A percentile compares a stretch with the other conserved stretches of the same genome.
phyloP scores from a whole-genome alignment of 768 basidiomycete species.

The Xerocomus spinulosus region DNA sequence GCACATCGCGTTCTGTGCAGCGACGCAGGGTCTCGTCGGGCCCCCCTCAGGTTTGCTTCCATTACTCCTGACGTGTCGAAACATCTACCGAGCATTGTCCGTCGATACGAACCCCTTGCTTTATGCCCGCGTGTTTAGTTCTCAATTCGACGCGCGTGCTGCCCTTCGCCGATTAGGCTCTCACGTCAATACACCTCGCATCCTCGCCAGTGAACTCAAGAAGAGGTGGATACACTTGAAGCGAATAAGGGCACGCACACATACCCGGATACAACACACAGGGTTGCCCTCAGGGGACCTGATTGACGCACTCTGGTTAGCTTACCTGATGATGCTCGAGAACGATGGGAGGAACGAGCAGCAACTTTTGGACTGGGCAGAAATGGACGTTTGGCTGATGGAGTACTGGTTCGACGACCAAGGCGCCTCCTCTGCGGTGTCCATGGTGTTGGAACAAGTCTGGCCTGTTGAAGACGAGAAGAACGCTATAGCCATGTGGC shows the following conservation, averaged over 20 bases:
- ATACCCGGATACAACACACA: slow-evolving; percentile 14
- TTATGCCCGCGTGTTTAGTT: slow-evolving; percentile 64
- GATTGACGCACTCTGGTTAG: slow-evolving; percentile 53
- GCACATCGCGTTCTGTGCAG: slow-evolving; percentile 66
- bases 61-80: slow-evolving; percentile 49
- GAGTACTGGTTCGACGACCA: slow-evolving; percentile 60
- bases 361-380: slow-evolving; percentile 68
- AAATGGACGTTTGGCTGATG: slow-evolving; percentile 58
- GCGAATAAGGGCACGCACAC: slow-evolving; percentile 43
- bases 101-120: slow-evolving; percentile 56
- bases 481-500: slow-evolving; percentile 67
- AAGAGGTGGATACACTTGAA: slow-evolving; percentile 56
- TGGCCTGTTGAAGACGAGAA: slow-evolving; percentile 57
- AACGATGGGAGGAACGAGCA: slow-evolving; percentile 68
- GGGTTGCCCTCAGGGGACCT: slow-evolving; percentile 7
- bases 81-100: slow-evolving; percentile 47
- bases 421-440: slow-evolving; percentile 51
- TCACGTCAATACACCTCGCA: slow-evolving; percentile 35
- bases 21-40: slow-evolving; percentile 48
- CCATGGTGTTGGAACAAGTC: slow-evolving; percentile 36
- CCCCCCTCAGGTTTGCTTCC: slow-evolving; percentile 58
- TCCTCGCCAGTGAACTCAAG: slow-evolving; percentile 59
- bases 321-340: slow-evolving; percentile 78
- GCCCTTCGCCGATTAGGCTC: slow-evolving; percentile 47
- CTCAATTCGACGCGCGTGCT: slow-evolving; percentile 61